Evolutionary conservation across 148 eudicot genomes (phyloP).

Genomic region (Persicaria tinctoria): DNA sequence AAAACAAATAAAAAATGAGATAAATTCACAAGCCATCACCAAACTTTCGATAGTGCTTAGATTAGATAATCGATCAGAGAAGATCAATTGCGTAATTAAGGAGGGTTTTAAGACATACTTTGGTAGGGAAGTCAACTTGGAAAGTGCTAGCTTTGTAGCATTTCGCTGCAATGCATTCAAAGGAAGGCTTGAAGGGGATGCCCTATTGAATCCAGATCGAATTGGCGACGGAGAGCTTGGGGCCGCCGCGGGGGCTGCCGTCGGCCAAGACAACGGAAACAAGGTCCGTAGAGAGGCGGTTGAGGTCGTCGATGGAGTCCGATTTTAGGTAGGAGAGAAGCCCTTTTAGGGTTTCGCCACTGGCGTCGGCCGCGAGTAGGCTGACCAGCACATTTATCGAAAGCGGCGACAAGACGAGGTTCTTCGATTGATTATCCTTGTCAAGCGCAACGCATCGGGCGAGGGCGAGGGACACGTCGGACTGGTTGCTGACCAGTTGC

Average conservation of each 20-base stretch:
- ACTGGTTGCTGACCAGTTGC: constrained; percentile 43
- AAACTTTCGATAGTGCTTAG: too few relatives aligned
- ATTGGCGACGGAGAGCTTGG: constrained; percentile 49
- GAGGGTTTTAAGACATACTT: constrained; percentile 26
- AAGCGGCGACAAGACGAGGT: constrained; percentile 62
- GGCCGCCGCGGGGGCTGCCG: constrained; percentile 52
- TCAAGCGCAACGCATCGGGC: constrained; percentile 24
- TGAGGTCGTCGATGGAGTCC: constrained; percentile 38
- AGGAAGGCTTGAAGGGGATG: constrained; percentile 36
- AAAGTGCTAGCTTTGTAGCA: constrained; percentile 44
- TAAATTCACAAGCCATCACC: too few relatives aligned
- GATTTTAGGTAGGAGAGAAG: constrained; percentile 43
- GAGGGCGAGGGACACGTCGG: constrained; percentile 39
- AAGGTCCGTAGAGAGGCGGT: constrained; percentile 50
- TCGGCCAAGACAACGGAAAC: constrained; percentile 49
- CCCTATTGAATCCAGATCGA: constrained; percentile 65
- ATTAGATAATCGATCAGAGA: not conserved
- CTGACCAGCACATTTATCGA: constrained; percentile 53
- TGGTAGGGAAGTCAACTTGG: constrained; percentile 60
- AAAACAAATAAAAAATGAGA: too few relatives aligned
- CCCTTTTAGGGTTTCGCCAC: constrained; percentile 47
- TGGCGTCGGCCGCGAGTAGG: constrained; percentile 62
- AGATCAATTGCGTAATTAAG: not conserved
- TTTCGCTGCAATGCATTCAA: constrained; percentile 35
- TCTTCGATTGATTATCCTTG: constrained; percentile 17